Evolutionary conservation across 2,329 filamentous ascomycete species (phyloP).

Genomic region (Pseudogymnoascus verrucosus): DNA sequence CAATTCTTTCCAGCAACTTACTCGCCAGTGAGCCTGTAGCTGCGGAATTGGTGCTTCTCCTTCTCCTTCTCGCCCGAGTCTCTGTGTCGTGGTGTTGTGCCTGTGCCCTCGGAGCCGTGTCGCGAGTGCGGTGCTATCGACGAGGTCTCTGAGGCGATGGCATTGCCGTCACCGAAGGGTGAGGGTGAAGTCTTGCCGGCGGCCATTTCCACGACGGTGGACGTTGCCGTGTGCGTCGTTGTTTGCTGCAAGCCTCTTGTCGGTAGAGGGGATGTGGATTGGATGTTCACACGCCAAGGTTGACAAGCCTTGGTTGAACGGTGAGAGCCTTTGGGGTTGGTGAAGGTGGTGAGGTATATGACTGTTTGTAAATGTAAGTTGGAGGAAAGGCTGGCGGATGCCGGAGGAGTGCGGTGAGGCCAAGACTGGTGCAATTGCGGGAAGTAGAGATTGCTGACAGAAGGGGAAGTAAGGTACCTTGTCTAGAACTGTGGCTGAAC

Average conservation of each 20-base stretch:
- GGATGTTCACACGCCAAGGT: conserved; percentile 1
- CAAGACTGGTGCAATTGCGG: neutral
- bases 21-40: conserved; percentile 28
- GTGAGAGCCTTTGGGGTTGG: neutral
- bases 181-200: neutral
- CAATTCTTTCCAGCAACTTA: neutral
- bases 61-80: conserved; percentile 22
- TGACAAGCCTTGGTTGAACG: neutral
- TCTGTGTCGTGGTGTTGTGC: neutral
- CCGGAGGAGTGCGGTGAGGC: neutral
- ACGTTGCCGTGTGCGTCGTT: neutral
- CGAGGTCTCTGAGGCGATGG: neutral
- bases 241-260: neutral
- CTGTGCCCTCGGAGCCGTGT: neutral
- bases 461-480: neutral
- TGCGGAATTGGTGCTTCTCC: conserved; percentile 35
- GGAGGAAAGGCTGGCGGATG: neutral
- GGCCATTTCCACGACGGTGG: neutral
- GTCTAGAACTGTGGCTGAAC: neutral
- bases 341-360: neutral
- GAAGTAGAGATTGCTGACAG: neutral
- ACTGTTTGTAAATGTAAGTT: neutral
- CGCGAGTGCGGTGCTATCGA: conserved; percentile 9
- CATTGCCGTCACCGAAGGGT: neutral
- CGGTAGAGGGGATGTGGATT: neutral